Conservation (phyloP, 331 rosid genomes). For the Stylosanthes scabra region DNA sequence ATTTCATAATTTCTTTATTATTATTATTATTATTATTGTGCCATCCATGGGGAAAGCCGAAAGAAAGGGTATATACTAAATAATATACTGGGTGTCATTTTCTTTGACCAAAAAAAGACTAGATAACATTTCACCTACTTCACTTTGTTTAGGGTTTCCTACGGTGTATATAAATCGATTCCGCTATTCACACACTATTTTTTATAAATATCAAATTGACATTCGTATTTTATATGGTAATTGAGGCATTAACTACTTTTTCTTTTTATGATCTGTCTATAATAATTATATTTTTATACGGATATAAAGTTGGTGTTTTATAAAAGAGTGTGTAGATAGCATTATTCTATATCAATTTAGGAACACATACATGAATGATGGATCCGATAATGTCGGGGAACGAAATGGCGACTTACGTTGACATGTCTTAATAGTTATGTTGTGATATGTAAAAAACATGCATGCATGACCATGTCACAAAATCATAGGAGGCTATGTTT, state of each 20-base stretch:
- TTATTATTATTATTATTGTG: background rate
- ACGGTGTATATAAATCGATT: constrained; percentile 23
- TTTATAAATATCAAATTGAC: no score
- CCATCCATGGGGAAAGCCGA: background rate
- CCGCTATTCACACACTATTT: no score
- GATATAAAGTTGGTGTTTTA: no score
- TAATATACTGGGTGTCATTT: constrained; percentile 26
- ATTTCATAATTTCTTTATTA: background rate
- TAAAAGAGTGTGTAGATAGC: no score
- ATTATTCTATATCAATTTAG: no score
- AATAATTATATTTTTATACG: no score
- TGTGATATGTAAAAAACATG: constrained; percentile 24
- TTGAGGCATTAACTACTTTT: no score
- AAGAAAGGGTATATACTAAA: background rate
- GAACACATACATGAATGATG: constrained; percentile 40
- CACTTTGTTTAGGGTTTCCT: constrained; percentile 2
- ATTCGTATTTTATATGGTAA: no score
- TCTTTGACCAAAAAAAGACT: constrained; percentile 30
- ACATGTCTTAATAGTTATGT: background rate
- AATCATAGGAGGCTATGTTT: constrained; percentile 21
- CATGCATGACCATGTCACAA: constrained; percentile 13
- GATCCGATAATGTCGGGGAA: constrained; percentile 20
- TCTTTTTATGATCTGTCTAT: no score
- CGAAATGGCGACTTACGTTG: constrained; percentile 9
- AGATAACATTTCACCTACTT: constrained; percentile 34